Evolutionary conservation across 2,329 filamentous ascomycete genomes (phyloP), one percentile per base, ranked within the genome.

Genomic region (Sclerotinia minor): DNA sequence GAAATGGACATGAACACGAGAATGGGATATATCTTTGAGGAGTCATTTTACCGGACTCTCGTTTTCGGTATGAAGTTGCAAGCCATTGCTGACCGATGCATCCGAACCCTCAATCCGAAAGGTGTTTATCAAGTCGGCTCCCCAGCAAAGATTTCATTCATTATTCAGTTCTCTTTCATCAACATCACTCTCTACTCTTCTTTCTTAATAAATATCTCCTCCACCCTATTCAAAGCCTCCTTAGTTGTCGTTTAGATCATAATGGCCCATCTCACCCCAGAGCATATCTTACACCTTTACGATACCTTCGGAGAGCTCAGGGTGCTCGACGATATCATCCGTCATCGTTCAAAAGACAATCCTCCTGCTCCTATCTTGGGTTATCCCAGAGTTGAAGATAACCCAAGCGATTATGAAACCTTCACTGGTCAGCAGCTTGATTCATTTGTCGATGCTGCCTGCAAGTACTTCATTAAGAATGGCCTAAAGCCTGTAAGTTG

Each of bases 391-490:
- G 55, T 44, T 19, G 68, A 67, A 53, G 65, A 71, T 52, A 69
- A 71, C 21, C 60, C 71, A 38, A 66, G 47, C 26, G 69, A 73
- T 54, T 74, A 74, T 64, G 71, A 74, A 49, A 60, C 60, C 19
- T 69, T 72, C 21, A 71, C 50, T 55, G 72, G 71, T 32, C 67
- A 69, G 44, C 57, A 69, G n/a, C 61, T 74, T 19, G 66, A 74
- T 64, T 61, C 57, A 32, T 68, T 72, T n/a, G 67, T 73, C 13
- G 71, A 73, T 69, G 68, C 69, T 26, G 71, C 72, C 38, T 64
- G 63, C 26, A 71, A 72, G 24, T 65, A 68, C 45, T 68, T 61
- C 24, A 55, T 35, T 15, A 69, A 29, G 41, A 69, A 15, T 32
- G 53, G 29, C 1, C 49, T 55, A 68, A 69, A 50, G 9, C 69